Evolutionary conservation across 306 rosid species (phyloP).

Genomic region (Prunus kanzakura): DNA sequence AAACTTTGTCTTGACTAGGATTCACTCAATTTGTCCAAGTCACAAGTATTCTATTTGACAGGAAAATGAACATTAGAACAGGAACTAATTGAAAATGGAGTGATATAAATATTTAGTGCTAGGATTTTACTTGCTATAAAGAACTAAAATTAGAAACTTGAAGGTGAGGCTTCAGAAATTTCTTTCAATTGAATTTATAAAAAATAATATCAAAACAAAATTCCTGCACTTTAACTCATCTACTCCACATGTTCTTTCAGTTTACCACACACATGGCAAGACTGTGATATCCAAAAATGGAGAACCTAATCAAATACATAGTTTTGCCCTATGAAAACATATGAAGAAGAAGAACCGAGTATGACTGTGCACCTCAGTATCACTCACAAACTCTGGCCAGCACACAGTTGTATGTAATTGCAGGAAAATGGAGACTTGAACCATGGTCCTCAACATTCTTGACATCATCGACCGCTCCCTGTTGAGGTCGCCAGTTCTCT

Average conservation of each 20-base stretch:
- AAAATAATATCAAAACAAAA: slow-evolving; percentile 7
- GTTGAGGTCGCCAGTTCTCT: slow-evolving; percentile 37
- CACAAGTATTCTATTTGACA: too few relatives aligned
- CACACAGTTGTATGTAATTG: slow-evolving; percentile 34
- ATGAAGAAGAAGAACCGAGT: slow-evolving; percentile 32
- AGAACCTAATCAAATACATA: slow-evolving; percentile 52
- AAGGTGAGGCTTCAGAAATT: slow-evolving; percentile 9
- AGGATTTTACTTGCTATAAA: background rate
- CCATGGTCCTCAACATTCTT: slow-evolving; percentile 23
- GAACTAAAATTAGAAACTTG: background rate
- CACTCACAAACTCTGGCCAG: slow-evolving; percentile 46
- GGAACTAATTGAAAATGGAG: background rate
- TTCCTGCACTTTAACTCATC: slow-evolving; percentile 19
- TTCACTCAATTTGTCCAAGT: too few relatives aligned
- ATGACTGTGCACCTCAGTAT: slow-evolving; percentile 36
- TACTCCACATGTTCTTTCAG: slow-evolving; percentile 29
- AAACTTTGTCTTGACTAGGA: background rate
- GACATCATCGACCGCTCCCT: slow-evolving; percentile 34
- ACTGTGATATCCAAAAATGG: slow-evolving; percentile 48
- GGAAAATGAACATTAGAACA: background rate
- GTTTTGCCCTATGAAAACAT: slow-evolving; percentile 31
- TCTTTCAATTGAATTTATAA: slow-evolving; percentile 16
- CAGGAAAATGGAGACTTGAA: slow-evolving; percentile 22
- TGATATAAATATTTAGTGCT: background rate
- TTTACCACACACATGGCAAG: slow-evolving; percentile 33